These are phyloP conservation scores for Blastobotrys parvus DNA, from an alignment of 805 yeast species.

Conservation along the genomic window DNA sequence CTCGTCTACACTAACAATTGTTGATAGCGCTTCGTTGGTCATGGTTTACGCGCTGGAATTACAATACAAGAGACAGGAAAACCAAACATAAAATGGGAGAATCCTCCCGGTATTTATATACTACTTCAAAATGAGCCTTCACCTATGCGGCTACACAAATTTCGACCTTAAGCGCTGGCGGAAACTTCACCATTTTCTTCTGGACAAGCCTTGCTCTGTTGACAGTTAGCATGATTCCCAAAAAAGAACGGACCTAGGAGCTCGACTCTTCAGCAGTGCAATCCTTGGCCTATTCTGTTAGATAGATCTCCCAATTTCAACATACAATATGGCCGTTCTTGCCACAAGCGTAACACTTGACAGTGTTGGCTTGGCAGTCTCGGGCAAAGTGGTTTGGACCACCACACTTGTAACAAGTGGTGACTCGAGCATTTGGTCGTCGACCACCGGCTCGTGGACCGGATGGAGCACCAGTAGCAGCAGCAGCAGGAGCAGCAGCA, in stretches of 20 bases:
- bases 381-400: slow-evolving; percentile 91
- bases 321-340: slow-evolving; percentile 62
- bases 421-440: slow-evolving; percentile 8
- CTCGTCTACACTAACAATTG: slow-evolving; percentile 38
- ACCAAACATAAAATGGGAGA: not conserved
- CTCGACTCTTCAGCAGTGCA: slow-evolving; percentile 23
- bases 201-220: slow-evolving; percentile 47
- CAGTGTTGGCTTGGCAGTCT: slow-evolving; percentile 65
- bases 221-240: too few species aligned
- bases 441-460: not conserved
- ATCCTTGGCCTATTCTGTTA: slow-evolving; percentile 14
- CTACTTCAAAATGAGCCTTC: too few species aligned
- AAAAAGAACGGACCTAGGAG: too few species aligned
- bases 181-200: not conserved
- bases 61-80: not conserved
- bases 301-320: not conserved
- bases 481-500: too few species aligned
- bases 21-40: slow-evolving; percentile 2
- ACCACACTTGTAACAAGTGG: slow-evolving; percentile 84
- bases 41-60: not conserved
- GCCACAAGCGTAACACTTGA: slow-evolving; percentile 87
- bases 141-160: too few species aligned
- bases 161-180: not conserved
- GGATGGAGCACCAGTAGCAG: not conserved
- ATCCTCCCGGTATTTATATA: not conserved